These are phyloP conservation scores for Pseudomicrostroma phylloplanum DNA, from an alignment of 1,284 basidiomycete species.

Conservation along the genomic window DNA sequence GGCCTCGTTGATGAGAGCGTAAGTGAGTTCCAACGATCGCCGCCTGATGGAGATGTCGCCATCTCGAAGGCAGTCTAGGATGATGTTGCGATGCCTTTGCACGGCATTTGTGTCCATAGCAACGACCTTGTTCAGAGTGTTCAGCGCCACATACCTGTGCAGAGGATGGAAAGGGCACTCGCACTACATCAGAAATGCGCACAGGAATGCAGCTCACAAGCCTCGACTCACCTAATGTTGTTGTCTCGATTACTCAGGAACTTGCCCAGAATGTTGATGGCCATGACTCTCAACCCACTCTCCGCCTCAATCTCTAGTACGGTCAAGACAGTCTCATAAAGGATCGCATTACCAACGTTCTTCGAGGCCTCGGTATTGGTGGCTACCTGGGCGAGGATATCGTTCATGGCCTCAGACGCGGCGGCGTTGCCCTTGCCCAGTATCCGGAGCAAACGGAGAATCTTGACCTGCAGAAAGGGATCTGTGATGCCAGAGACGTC, in stretches of 20 bases:
- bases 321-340: constrained; percentile 95
- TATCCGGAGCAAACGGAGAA: constrained; percentile 80
- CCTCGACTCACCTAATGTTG: constrained; percentile 64
- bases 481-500: constrained; percentile 99
- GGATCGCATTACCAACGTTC: constrained; percentile 95
- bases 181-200: constrained; percentile 4
- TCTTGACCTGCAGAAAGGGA: constrained; percentile 95
- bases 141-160: constrained; percentile 88
- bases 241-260: constrained; percentile 97
- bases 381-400: constrained; percentile 95
- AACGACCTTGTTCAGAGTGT: constrained; percentile 98
- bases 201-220: too few relatives aligned
- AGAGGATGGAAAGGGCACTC: background rate
- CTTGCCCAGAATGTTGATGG: constrained; percentile 98
- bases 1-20: constrained; percentile 91
- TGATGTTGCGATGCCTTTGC: constrained; percentile 93
- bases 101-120: constrained; percentile 97
- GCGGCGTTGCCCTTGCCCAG: constrained; percentile 77
- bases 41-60: constrained; percentile 98
- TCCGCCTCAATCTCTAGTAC: constrained; percentile 99
- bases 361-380: constrained; percentile 97
- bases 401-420: constrained; percentile 92
- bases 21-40: constrained; percentile 90
- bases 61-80: constrained; percentile 93
- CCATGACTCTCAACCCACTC: constrained; percentile 91